Base-by-base conservation (phyloP, 2,329 filamentous ascomycete genomes). In the Pseudocercospora macadamiae region DNA sequence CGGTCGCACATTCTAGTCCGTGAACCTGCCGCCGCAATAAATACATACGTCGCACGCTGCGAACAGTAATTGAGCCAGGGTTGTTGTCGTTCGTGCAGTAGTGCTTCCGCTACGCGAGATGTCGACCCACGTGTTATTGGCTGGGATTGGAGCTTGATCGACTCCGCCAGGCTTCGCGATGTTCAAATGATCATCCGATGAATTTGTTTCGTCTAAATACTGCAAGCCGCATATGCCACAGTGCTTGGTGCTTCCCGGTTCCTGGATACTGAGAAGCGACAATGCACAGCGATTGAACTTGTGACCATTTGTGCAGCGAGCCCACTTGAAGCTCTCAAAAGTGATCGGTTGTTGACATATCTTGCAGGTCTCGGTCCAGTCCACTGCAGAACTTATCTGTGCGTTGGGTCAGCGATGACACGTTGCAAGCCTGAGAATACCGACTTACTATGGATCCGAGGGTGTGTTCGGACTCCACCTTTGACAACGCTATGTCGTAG, bases 221-320 rank as follows among this genome's bases (percentile, higher is more conserved):
- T 80, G 77, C 23, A 71, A 78, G 10, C 69, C 75, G 64, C 83
- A 86, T n/a, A 79, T 71, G 16, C 78, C 77, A 67, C 83, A 86
- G 51, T 75, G 76, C 64, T 83, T 84, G 10, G 81, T 80, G 2
- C 80, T 74, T 1, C 78, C 78, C 2, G 83, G 82, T 30, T 79
- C 76, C 66, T 84, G 82, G 5, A 86, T 83, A 1, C 82, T 75
- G 4, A 84, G 64, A 52, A 83, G 81, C n/a, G 80, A 82, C 19
- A 85, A 63, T 10, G 76, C 76, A 64, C 83, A 86, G 32, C 83
- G 76, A n/a, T 74, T 71, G 58, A 83, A 85, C 39, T 80, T 60
- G 72, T 86, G 83, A 0, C 81, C 82, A 47, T 76, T 75, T 1
- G 64, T 66, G 66, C 83, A 86, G 39, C 76, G 73, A 0, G 81